phyloP scores from a whole-genome alignment of 2,329 filamentous ascomycete genomes.

The Trichophyton benhamiae region DNA sequence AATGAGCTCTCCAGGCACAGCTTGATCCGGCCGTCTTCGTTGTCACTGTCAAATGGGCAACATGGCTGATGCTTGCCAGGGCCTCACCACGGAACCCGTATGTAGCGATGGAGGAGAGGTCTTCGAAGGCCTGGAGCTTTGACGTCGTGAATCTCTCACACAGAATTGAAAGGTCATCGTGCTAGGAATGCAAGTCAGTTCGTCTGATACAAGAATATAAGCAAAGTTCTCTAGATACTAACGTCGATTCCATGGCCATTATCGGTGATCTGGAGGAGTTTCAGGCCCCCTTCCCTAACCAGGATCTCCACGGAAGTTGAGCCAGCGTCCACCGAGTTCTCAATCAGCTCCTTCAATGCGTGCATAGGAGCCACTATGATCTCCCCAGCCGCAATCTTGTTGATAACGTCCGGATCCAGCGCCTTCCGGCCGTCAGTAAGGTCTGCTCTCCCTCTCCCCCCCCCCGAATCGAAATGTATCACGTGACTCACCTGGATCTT shows the following conservation, averaged over 20 bases:
- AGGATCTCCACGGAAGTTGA: slow-evolving; percentile 81
- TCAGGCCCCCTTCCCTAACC: slow-evolving; percentile 89
- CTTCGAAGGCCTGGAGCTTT: slow-evolving; percentile 86
- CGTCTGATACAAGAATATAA: background rate
- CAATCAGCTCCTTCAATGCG: slow-evolving; percentile 88
- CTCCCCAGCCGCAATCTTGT: slow-evolving; percentile 96
- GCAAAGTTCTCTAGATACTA: slow-evolving; percentile 21
- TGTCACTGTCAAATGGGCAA: slow-evolving; percentile 87
- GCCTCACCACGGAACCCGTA: slow-evolving; percentile 98
- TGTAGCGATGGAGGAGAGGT: slow-evolving; percentile 76
- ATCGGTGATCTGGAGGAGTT: slow-evolving; percentile 90
- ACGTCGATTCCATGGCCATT: slow-evolving; percentile 94
- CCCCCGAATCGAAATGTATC: background rate
- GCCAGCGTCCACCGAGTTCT: slow-evolving; percentile 96
- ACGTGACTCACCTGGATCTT: slow-evolving; percentile 36
- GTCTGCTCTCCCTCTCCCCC: background rate
- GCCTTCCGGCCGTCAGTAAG: slow-evolving; percentile 43
- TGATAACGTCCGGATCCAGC: slow-evolving; percentile 82
- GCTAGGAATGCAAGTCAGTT: slow-evolving; percentile 38
- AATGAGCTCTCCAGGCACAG: slow-evolving; percentile 82
- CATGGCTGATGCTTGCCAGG: slow-evolving; percentile 93
- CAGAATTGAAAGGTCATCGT: slow-evolving; percentile 79
- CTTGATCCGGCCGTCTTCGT: slow-evolving; percentile 82
- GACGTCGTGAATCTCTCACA: slow-evolving; percentile 96
- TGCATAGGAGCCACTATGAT: slow-evolving; percentile 97